Base-by-base conservation (phyloP, 2,329 filamentous ascomycete genomes). In the Allantophomopsis cytisporea region DNA sequence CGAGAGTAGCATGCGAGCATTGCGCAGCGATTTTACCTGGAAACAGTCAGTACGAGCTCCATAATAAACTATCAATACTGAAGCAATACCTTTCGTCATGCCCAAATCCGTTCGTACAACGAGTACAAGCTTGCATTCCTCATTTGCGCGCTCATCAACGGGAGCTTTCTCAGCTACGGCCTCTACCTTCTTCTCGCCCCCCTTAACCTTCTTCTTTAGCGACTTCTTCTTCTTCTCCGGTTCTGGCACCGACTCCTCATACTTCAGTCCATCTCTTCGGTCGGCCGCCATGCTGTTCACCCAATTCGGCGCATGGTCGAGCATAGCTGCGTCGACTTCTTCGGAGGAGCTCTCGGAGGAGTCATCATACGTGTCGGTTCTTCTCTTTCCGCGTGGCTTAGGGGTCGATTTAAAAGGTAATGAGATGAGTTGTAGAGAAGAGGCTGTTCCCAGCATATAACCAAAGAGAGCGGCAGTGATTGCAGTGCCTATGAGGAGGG, bases 11-110 rank as follows among this genome's bases (percentile, higher is more conserved):
- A 61, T 96, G 91, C 37, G 81, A 83, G 63, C 83, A 89, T 63
- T 96, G 91, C 7, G 91, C 91, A 41, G 86, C 91, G 53, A 96
- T 95, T 70, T 98, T 98, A 53, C 89, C 89, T 94, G 47, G 10
- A 8, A 20, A 28, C 10, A 28, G 23, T 28, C 8, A 28, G 23
- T 28, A 28, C 23, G 23, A 28, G 23, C 7, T 28, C 7, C 10
- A 10, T 28, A 3, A 28, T 8, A 10, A 12, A 3, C 5, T 10
- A 28, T 40, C 15, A 35, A 16, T 17, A 30, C 42, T 23, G 6
- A 33, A 21, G 13, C 36, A 58, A 33, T 66, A 91, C 89, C 89
- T 65, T 94, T 96, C 8, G 83, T 91, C 91, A 98, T 98, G 52
- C 89, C 89, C 52, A 98, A 62, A 63, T 98, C 91, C 14, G 86